Evolutionary conservation across 345 rosid genomes (phyloP), one percentile per base, ranked within the genome.

Genomic region (Citrus trifoliata): DNA sequence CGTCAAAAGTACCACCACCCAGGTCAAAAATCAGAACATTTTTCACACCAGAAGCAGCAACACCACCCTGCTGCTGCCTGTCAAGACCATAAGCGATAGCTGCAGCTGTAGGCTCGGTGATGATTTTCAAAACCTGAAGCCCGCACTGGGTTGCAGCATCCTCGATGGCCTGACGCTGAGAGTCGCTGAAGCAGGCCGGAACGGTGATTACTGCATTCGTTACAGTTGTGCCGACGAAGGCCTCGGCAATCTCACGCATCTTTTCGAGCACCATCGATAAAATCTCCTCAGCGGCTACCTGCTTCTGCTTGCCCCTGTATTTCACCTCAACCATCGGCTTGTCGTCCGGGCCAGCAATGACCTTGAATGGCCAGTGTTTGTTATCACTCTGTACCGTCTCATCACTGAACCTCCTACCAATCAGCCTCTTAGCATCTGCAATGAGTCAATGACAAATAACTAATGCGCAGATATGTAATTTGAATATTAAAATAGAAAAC

Each of bases 171-270:
- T 82, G 86, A 30, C 89, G 81, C 71, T 86, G 87, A 9, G 89
- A 84, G 61, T 84, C 89, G 51, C 80, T 84, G 78, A 86, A 86
- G 79, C 84, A 82, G 24, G 89, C 87, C 7, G 89, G 89, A 22
- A 87, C 87, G 3, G 87, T 84, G 3, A 87, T 88, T 7, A 85
- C 86, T 0, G 89, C 88, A 33, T 85, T 85, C 76, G 82, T 85
- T 10, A 87, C 51, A 0, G 86, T 14, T 24, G 77, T 21, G 6
- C 87, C 90, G 27, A 87, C 82, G 80, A 83, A 91, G 0, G 89
- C 90, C 79, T 88, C 95, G 0, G 91, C 93, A 73, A 85, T 83
- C 79, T 88, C 91, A 28, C 95, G 91, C 91, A 91, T 91, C 87
- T 87, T 91, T 9, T 70, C 86, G 22, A 90, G 88, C 58, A 90